A percentile compares a stretch with the other conserved stretches of the same genome.
These are phyloP conservation scores for Xerocomus alliaceus DNA, from an alignment of 1,284 basidiomycete genomes.

Conservation along the genomic window DNA sequence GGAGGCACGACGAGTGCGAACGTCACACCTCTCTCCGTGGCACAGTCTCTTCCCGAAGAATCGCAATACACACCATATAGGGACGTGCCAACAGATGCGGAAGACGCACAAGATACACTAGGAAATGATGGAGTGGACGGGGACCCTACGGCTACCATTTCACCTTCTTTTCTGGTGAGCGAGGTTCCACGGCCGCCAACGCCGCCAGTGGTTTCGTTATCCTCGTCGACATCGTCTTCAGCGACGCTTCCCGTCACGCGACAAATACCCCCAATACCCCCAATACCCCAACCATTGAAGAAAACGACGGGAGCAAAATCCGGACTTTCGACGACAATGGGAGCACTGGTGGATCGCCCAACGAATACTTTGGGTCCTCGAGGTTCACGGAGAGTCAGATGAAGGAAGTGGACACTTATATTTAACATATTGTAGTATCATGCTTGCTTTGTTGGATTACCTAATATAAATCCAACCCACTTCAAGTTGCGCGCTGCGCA, in stretches of 20 bases:
- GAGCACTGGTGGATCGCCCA: conserved; percentile 43
- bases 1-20: conserved; percentile 36
- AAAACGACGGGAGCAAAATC: conserved; percentile 30
- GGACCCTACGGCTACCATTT: conserved; percentile 29
- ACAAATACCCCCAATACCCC: conserved; percentile 13
- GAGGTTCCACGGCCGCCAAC: conserved; percentile 24
- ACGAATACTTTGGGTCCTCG: conserved; percentile 48
- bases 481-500: conserved; percentile 3
- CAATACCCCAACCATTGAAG: conserved; percentile 38
- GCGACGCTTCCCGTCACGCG: conserved; percentile 31
- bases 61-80: conserved; percentile 18
- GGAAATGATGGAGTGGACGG: conserved; percentile 17
- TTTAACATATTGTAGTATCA: conserved; percentile 16
- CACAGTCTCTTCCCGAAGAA: conserved; percentile 42
- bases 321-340: conserved; percentile 25
- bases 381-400: conserved; percentile 41
- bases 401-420: conserved; percentile 6
- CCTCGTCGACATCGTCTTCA: conserved; percentile 49
- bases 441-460: conserved; percentile 3
- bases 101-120: conserved; percentile 19
- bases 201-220: conserved; percentile 39
- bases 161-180: conserved; percentile 5
- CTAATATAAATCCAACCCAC: conserved; percentile 5
- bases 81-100: conserved; percentile 25
- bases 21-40: conserved; percentile 32